These are phyloP conservation scores for Gentiana straminea DNA, from an alignment of 257 asterid genomes.

Conservation along the genomic window DNA sequence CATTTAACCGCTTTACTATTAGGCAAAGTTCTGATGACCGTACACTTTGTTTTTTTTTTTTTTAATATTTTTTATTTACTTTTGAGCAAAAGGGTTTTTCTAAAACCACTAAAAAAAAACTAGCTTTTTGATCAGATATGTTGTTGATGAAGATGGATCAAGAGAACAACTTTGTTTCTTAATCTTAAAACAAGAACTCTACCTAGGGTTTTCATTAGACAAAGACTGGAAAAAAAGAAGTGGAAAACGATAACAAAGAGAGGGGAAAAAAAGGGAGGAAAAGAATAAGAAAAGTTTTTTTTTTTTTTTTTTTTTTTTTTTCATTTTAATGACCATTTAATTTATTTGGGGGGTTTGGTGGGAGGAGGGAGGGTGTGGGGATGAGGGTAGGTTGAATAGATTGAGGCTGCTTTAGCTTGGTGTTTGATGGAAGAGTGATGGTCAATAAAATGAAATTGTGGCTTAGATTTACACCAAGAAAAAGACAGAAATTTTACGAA, in stretches of 20 bases:
- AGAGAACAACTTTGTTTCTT: conserved; percentile 4
- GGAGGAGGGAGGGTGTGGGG: conserved; percentile 8
- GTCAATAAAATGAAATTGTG: too few relatives aligned
- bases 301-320: too few relatives aligned
- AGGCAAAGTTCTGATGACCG: too few relatives aligned
- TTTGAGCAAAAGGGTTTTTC: conserved; percentile 1
- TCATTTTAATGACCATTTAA: too few relatives aligned
- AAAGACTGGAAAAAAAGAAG: conserved; percentile 1
- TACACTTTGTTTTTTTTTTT: too few relatives aligned
- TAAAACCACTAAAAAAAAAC: conserved; percentile 1
- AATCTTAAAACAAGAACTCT: conserved; percentile 1
- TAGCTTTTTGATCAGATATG: too few relatives aligned
- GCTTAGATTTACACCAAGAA: too few relatives aligned
- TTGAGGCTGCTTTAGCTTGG: too few relatives aligned
- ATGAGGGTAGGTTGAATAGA: neutral
- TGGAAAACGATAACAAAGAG: neutral
- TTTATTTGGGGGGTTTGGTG: conserved; percentile 39
- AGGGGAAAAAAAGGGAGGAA: neutral
- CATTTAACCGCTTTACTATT: too few relatives aligned
- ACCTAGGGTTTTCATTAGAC: conserved; percentile 27
- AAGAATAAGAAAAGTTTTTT: neutral
- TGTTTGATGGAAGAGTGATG: too few relatives aligned
- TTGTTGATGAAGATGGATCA: neutral
- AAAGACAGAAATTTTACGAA: too few relatives aligned
- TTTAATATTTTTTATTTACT: conserved; percentile 6